Evolutionary conservation across 352 stramenopile species (phyloP).

Genomic region (Sclerospora graminicola): DNA sequence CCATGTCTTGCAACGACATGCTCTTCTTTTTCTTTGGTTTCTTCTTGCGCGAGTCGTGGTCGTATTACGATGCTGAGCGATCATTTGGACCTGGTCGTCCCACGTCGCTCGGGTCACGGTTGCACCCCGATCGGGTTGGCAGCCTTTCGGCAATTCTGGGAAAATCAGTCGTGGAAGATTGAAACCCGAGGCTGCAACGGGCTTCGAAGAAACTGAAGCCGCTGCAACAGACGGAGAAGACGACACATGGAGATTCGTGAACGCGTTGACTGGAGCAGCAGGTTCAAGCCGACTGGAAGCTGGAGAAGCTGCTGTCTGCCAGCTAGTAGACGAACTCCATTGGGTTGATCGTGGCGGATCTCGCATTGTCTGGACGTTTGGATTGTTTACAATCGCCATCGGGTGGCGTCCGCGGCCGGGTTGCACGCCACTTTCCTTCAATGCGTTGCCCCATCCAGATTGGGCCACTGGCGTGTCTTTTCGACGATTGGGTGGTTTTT

Average conservation of each 20-base stretch:
- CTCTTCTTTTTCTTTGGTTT: conserved; percentile 83
- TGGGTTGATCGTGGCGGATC: conserved; percentile 25
- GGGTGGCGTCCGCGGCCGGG: conserved; percentile 14
- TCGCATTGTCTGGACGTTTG: conserved; percentile 31
- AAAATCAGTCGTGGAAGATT: conserved; percentile 62
- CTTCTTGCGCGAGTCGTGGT: conserved; percentile 20
- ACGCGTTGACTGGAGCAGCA: conserved; percentile 39
- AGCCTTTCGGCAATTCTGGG: conserved; percentile 56
- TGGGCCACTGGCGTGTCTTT: conserved; percentile 18
- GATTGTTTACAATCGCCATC: conserved; percentile 53
- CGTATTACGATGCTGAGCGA: conserved; percentile 48
- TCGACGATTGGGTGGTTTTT: conserved; percentile 4
- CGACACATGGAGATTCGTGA: conserved; percentile 32
- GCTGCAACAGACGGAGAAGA: conserved; percentile 18
- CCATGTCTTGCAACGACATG: conserved; percentile 70
- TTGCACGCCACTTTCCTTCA: conserved; percentile 54
- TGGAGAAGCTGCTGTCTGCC: conserved; percentile 26
- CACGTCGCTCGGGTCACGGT: conserved; percentile 67
- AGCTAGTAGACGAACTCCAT: conserved; percentile 46
- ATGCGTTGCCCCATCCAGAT: conserved; percentile 59
- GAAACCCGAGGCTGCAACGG: conserved; percentile 20
- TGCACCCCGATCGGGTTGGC: conserved; percentile 49
- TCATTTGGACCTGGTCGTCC: conserved; percentile 66
- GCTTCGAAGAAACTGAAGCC: conserved; percentile 12
- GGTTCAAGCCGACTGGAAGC: conserved; percentile 9